Base-by-base conservation (phyloP, 306 rosid species). In the Sphenostylis stenocarpa region DNA sequence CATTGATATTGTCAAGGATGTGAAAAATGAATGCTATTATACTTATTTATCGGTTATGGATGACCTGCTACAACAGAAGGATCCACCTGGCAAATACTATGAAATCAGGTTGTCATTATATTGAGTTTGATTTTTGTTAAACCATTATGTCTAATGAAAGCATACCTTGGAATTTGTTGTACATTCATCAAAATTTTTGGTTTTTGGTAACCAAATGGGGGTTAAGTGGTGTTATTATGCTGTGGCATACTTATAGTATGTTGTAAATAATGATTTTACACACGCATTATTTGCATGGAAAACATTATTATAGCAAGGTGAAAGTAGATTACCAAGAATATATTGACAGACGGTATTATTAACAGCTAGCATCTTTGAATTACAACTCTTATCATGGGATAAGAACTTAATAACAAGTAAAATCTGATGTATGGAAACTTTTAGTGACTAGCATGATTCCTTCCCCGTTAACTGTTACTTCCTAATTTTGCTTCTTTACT, bases 1-100 rank as follows among this genome's bases (percentile, higher is more conserved):
- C 67, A 72, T 82, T 29, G 85, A 85, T 11, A 82, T 88, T 70
- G 91, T 95, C 52, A 86, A 84, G 79, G 99, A 95, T 86, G 84
- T 89, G 52, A 45, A 20, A 48, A 87, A 95, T 87, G 77, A 85
- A 51, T 95, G 92, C 81, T 85, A 38, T 75, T 68, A 88, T 87
- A 83, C 96, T 38, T 95, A 95, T 84, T 87, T 86, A 72, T 84
- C 91, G 11, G 52, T 89, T 76, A 90, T 92, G 97, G 85, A 81
- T 41, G 97, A 95, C 70, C 81, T 95, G 33, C 67, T 38, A 49
- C 67, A 36, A 39, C 87, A 70, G 64, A 88, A 72, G 77, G 89
- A 85, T 67, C 85, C 92, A 12, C 80, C 66, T 49, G 87, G 78
- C 62, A 85, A 86, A 77, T 91, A 86, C 56, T 87, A 87, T 57